These are phyloP conservation scores for Colletotrichum lentis DNA, from an alignment of 2,329 filamentous ascomycete species.

Conservation along the genomic window DNA sequence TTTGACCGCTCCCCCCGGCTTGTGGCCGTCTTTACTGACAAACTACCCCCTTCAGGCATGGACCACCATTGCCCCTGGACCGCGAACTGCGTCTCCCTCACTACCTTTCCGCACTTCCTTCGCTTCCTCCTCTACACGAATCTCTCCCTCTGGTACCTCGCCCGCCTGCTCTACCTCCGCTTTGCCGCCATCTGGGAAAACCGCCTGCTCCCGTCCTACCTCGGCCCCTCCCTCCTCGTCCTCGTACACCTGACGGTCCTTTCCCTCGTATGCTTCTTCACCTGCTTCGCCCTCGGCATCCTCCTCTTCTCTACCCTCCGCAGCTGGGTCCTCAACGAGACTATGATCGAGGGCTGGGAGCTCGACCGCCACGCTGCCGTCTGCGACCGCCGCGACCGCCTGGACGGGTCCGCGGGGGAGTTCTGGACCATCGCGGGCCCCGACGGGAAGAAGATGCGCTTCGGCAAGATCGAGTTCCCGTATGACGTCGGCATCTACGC, in stretches of 20 bases:
- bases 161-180: slow-evolving; percentile 67
- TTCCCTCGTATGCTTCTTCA: slow-evolving; percentile 64
- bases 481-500: slow-evolving; percentile 80
- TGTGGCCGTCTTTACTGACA: not conserved
- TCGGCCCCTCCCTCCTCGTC: slow-evolving; percentile 70
- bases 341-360: slow-evolving; percentile 85
- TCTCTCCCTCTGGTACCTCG: slow-evolving; percentile 68
- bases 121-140: slow-evolving; percentile 79
- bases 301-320: slow-evolving; percentile 70
- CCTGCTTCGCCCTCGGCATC: slow-evolving; percentile 68
- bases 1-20: not conserved
- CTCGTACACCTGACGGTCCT: slow-evolving; percentile 70
- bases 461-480: slow-evolving; percentile 77
- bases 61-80: slow-evolving; percentile 92
- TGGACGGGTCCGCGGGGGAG: slow-evolving; percentile 47
- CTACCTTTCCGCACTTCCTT: slow-evolving; percentile 82
- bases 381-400: slow-evolving; percentile 55
- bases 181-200: slow-evolving; percentile 68
- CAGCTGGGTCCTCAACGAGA: slow-evolving; percentile 73
- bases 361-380: slow-evolving; percentile 69
- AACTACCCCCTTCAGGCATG: slow-evolving; percentile 58
- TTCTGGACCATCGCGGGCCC: slow-evolving; percentile 52
- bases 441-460: slow-evolving; percentile 55
- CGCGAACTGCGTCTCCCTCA: slow-evolving; percentile 81
- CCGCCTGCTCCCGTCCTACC: slow-evolving; percentile 75